Base-by-base conservation (phyloP, 169 alveolate species). In the Perkinsus marinus region DNA sequence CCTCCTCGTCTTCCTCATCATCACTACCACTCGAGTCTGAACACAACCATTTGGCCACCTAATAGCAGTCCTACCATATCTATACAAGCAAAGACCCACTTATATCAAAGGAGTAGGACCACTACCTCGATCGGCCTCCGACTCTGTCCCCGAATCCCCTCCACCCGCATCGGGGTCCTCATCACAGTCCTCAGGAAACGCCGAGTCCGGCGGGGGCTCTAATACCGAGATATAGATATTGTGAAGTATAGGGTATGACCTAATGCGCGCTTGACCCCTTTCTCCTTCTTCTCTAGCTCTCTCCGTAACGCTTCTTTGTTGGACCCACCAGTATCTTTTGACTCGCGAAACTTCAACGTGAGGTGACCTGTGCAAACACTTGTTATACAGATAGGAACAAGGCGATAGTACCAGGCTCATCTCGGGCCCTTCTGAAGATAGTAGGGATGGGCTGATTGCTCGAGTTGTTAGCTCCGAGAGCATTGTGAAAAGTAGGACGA, bases 401-500 rank as follows among this genome's bases (percentile, higher is more conserved):
- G 30, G 41, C 79, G 13, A 41, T n/a, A 6, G 39, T 37, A 90
- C 39, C 39, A 19, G 69, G 47, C 30, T 26, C n/a, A 39, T 47
- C 39, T n/a, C 69, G 34, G 39, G 43, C 38, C 39, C 38, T 39
- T 9, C 79, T 57, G 79, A 57, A 57, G 26, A 57, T 57, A 9
- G 92, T 90, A 17, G 92, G 68, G 43, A 90, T 43, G 46, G 90
- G 93, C 89, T 91, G 93, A 26, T 89, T 90, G 39, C 93, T 93
- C 36, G 89, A 92, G 90, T 46, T 68, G 69, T 93, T 93, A 43
- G 93, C 94, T 16, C 94, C 94, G 10, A 93, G 91, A 30, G 93
- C 93, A 6, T 89, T 41, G 89, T 89, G 92, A 68, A 91, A 93
- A 57, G 94, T 93, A 43, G 94, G 94, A 22, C 94, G 57, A 37